These are phyloP conservation scores for Talaromyces ruber DNA, from an alignment of 495 filamentous ascomycete species.

Conservation along the genomic window DNA sequence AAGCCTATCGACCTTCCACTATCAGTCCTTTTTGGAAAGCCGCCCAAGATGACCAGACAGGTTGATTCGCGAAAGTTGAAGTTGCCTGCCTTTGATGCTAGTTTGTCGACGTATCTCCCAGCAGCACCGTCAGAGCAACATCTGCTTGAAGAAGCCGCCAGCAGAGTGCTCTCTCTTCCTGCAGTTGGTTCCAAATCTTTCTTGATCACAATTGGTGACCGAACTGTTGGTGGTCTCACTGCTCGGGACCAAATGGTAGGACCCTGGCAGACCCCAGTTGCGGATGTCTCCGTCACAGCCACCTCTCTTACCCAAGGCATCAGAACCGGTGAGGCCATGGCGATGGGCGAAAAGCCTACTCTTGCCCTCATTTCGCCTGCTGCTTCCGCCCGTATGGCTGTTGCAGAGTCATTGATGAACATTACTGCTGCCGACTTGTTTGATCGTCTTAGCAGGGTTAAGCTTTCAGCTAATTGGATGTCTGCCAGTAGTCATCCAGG, in stretches of 20 bases:
- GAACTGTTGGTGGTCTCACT: constrained; percentile 83
- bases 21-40: constrained; percentile 85
- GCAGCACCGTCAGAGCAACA: constrained; percentile 52
- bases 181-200: constrained; percentile 93
- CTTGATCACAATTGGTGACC: constrained; percentile 92
- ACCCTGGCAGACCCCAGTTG: constrained; percentile 90
- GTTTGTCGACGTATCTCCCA: constrained; percentile 52
- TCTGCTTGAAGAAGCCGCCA: constrained; percentile 64
- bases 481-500: constrained; percentile 87
- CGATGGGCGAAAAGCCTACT: constrained; percentile 90
- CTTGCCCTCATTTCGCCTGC: constrained; percentile 84
- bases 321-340: constrained; percentile 88
- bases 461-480: constrained; percentile 98
- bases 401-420: constrained; percentile 90
- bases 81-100: constrained; percentile 66
- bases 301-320: constrained; percentile 65
- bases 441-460: constrained; percentile 65
- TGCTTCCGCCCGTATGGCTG: constrained; percentile 94
- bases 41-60: constrained; percentile 70
- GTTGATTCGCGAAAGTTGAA: constrained; percentile 65
- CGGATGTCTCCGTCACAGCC: constrained; percentile 86
- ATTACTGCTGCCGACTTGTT: constrained; percentile 77
- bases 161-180: constrained; percentile 74
- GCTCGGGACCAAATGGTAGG: constrained; percentile 94
- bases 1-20: constrained; percentile 86